Evolutionary conservation across 352 stramenopile species (phyloP), one percentile per base, ranked within the genome.

Genomic region (Globisporangium middletonii): DNA sequence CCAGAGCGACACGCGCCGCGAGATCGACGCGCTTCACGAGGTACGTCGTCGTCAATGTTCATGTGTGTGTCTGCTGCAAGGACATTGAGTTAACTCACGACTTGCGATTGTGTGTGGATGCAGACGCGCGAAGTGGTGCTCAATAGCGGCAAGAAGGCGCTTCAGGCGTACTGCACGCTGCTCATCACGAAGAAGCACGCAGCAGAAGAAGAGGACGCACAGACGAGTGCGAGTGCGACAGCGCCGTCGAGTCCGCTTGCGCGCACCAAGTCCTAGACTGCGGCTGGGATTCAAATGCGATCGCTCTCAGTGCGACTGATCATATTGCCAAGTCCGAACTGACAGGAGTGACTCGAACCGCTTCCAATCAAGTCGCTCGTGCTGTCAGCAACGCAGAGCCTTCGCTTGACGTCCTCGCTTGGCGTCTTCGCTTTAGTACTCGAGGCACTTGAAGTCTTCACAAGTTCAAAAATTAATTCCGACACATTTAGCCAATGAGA

Each of bases 121-220:
- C 50, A 84, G 72, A 86, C 78, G 0, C 69, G 80, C 30, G 75
- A 89, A 38, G 75, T 88, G 50, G 82, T 92, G 38, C 64, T 92
- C 8, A 71, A 63, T 43, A 88, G 82, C 30, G 82, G 82, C 4
- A 90, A 89, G 63, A 88, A 87, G 50, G 73, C 73, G 16, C 38
- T 90, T 23, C 77, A 88, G 47, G 76, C 78, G 19, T 90, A 90
- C 59, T 90, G 79, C 46, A 83, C 77, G 7, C 57, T 86, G 42
- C 55, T 90, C 11, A 63, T 88, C 56, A 84, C 71, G 56, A 75
- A 80, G 48, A 88, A 83, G 27, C 60, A 63, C n/a, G 45, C 49
- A 0, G 61, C 42, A 3, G 70, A 82, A 23, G 68, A 68, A 8
- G 64, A 80, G 2, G 66, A 83, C 28, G 55, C 44, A 27, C 41